Conservation (phyloP, 805 yeast genomes). For the Barnettozyma sucrosica region DNA sequence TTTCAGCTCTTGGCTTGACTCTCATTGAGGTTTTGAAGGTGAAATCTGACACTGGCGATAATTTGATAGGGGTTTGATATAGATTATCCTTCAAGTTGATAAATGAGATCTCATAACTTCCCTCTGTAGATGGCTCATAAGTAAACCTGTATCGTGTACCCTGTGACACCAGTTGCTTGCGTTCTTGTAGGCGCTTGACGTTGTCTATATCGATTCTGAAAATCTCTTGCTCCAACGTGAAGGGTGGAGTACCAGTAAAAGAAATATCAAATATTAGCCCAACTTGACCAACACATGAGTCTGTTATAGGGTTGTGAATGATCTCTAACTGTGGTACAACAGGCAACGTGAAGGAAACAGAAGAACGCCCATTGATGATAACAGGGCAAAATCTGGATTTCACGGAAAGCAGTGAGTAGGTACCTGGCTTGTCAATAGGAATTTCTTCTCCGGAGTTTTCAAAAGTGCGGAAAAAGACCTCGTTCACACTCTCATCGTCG, state of each 20-base stretch:
- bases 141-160: constrained; percentile 50
- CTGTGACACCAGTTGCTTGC: constrained; percentile 32
- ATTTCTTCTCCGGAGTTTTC: constrained; percentile 29
- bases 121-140: constrained; percentile 76
- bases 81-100: constrained; percentile 57
- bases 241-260: constrained; percentile 78
- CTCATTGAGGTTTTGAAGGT: constrained; percentile 67
- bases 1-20: constrained; percentile 54
- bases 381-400: constrained; percentile 64
- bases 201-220: constrained; percentile 42
- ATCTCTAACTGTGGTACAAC: constrained; percentile 45
- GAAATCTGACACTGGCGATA: constrained; percentile 34
- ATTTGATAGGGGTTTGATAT: constrained; percentile 38
- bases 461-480: constrained; percentile 23
- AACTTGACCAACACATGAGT: constrained; percentile 87
- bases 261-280: constrained; percentile 72
- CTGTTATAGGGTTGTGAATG: constrained; percentile 50
- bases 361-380: constrained; percentile 48
- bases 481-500: constrained; percentile 24
- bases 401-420: constrained; percentile 50
- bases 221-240: constrained; percentile 55
- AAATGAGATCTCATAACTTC: constrained; percentile 73
- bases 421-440: constrained; percentile 55
- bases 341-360: constrained; percentile 51
- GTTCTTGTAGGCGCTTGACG: constrained; percentile 27